phyloP scores from a whole-genome alignment of 176 grass and related monocot genomes.

The maize (Zea mays) region DNA sequence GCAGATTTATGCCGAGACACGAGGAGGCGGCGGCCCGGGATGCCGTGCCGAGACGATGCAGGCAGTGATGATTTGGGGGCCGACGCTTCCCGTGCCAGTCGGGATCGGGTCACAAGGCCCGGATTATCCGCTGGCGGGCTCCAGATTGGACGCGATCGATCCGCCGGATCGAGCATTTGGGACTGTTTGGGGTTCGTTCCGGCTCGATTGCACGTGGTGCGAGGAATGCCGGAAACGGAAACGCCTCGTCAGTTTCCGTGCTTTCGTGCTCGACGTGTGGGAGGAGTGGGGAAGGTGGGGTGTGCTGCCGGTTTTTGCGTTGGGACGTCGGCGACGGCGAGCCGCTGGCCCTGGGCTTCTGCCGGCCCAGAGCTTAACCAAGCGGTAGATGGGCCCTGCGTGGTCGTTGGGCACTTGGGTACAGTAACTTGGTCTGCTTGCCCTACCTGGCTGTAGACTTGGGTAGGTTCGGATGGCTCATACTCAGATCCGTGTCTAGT shows the following conservation, averaged over 20 bases:
- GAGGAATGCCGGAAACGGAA: constrained; percentile 10
- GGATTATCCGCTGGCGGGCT: background rate
- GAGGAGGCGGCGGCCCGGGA: background rate
- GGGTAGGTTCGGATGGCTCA: too few relatives aligned
- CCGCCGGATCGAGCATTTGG: constrained; percentile 4
- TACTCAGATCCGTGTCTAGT: too few relatives aligned
- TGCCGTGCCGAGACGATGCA: background rate
- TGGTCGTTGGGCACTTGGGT: background rate
- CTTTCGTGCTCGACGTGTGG: background rate
- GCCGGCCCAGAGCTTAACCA: background rate
- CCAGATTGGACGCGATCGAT: constrained; percentile 5
- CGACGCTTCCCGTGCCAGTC: constrained; percentile 3
- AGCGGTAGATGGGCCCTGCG: background rate
- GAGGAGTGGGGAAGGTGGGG: constrained; percentile 5
- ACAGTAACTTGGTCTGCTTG: too few relatives aligned
- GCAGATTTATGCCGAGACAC: constrained; percentile 1
- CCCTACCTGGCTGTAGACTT: too few relatives aligned
- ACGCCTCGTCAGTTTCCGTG: constrained; percentile 9
- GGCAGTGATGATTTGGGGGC: constrained; percentile 15
- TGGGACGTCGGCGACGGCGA: background rate
- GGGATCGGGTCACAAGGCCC: constrained; percentile 13
- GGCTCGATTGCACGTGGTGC: background rate
- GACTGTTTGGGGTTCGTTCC: background rate
- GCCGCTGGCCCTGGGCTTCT: background rate
- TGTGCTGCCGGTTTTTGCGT: background rate